Conservation (phyloP, 768 basidiomycete genomes). For the Tricholomella constricta region DNA sequence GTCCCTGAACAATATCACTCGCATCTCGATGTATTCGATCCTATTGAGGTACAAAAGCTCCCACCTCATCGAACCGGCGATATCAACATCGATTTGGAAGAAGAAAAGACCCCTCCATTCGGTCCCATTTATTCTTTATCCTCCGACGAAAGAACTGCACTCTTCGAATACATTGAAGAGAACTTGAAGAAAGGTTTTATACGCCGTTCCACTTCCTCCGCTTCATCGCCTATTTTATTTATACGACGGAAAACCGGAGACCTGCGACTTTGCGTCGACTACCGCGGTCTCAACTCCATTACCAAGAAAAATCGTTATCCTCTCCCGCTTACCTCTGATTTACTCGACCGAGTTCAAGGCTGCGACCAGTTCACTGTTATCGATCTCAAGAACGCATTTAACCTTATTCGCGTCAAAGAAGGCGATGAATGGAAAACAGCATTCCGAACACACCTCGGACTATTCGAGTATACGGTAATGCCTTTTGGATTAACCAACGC, state of each 20-base stretch:
- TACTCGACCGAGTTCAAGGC: constrained; percentile 30
- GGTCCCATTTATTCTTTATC: too few relatives aligned
- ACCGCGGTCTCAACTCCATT: constrained; percentile 32
- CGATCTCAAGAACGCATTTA: constrained; percentile 40
- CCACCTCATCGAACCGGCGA: too few relatives aligned
- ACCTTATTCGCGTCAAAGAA: constrained; percentile 35
- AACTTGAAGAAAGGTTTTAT: too few relatives aligned
- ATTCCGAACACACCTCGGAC: constrained; percentile 38
- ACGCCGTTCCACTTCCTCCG: constrained; percentile 25
- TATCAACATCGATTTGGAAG: not conserved
- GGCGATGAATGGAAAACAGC: constrained; percentile 48
- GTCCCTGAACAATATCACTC: too few relatives aligned
- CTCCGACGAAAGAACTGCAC: too few relatives aligned
- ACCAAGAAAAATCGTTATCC: constrained; percentile 30
- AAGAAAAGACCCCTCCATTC: too few relatives aligned
- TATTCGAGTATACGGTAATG: constrained; percentile 40
- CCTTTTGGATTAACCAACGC: constrained; percentile 41
- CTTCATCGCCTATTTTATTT: too few relatives aligned
- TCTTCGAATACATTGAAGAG: too few relatives aligned
- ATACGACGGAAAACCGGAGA: constrained; percentile 19
- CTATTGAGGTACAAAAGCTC: too few relatives aligned
- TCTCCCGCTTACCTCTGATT: constrained; percentile 29
- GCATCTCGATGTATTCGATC: too few relatives aligned
- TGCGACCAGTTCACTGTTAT: constrained; percentile 32
- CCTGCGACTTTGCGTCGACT: constrained; percentile 31